These are phyloP conservation scores for Aspergillus indologenus DNA, from an alignment of 495 filamentous ascomycete genomes.

Conservation along the genomic window DNA sequence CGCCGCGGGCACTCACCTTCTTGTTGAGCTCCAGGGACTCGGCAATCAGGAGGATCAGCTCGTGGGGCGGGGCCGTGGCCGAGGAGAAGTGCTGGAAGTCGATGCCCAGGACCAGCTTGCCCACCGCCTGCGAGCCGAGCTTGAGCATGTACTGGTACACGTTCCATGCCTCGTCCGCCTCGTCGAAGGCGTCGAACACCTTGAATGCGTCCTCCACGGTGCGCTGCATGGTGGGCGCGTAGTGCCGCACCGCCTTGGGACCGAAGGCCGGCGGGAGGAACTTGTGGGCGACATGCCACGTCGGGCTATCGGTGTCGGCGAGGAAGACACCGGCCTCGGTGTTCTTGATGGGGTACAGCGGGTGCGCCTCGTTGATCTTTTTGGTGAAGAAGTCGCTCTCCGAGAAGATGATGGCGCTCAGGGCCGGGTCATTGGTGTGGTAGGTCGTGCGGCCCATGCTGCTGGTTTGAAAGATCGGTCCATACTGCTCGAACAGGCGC, in stretches of 20 bases:
- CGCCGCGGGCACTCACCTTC: constrained; percentile 40
- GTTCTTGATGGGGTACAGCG: constrained; percentile 48
- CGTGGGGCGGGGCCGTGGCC: constrained; percentile 38
- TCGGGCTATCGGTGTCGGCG: constrained; percentile 47
- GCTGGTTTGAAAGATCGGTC: constrained; percentile 52
- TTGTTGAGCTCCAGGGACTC: constrained; percentile 47
- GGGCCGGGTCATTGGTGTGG: constrained; percentile 46
- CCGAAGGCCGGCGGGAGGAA: constrained; percentile 52
- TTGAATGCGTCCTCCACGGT: constrained; percentile 35
- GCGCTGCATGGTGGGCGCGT: constrained; percentile 48
- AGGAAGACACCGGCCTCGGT: constrained; percentile 48
- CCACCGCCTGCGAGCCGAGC: constrained; percentile 48
- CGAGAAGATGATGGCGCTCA: constrained; percentile 34
- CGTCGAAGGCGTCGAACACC: constrained; percentile 52
- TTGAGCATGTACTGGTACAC: constrained; percentile 59
- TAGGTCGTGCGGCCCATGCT: constrained; percentile 53
- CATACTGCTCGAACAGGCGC: constrained; percentile 53
- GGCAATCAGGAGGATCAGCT: constrained; percentile 37
- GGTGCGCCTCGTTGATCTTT: constrained; percentile 48
- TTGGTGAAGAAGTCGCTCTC: constrained; percentile 53
- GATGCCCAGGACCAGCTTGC: constrained; percentile 43
- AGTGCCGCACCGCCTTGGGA: constrained; percentile 54
- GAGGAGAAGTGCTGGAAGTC: constrained; percentile 50
- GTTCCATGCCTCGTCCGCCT: constrained; percentile 46
- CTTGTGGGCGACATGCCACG: constrained; percentile 49